Percentiles rank a stretch among this genome's conserved stretches.
Conservation (phyloP, 305 asterid genomes). For the Petunia hybrid region DNA sequence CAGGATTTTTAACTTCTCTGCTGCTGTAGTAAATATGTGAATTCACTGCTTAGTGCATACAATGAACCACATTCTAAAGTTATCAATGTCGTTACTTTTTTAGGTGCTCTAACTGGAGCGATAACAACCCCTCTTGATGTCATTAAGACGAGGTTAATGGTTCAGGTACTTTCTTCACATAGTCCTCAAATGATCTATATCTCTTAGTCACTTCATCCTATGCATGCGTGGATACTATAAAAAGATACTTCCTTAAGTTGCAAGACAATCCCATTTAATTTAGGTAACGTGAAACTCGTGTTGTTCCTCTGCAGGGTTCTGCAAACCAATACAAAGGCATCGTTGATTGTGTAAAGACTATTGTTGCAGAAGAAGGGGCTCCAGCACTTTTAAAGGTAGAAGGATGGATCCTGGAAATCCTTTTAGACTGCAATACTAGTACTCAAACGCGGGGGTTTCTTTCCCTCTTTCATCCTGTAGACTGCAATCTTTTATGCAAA, state of each 20-base stretch:
- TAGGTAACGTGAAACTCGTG: conserved; percentile 22
- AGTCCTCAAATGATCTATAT: background rate
- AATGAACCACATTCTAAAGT: background rate
- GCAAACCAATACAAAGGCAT: conserved; percentile 83
- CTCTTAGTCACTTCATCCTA: background rate
- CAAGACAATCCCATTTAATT: conserved; percentile 20
- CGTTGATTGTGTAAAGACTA: conserved; percentile 78
- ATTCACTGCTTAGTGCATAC: background rate
- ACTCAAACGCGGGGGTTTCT: background rate
- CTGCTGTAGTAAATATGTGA: conserved; percentile 18
- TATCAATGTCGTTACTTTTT: conserved; percentile 25
- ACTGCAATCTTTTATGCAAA: background rate
- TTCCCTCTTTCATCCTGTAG: conserved; percentile 17
- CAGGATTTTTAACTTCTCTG: background rate
- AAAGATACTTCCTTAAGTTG: conserved; percentile 16
- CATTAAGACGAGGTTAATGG: conserved; percentile 94
- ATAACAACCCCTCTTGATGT: conserved; percentile 97
- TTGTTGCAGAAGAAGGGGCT: conserved; percentile 88
- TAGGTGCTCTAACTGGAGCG: conserved; percentile 98
- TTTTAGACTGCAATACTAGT: conserved; percentile 22
- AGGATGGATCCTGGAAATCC: conserved; percentile 18
- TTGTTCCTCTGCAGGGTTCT: conserved; percentile 71
- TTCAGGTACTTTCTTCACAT: conserved; percentile 62
- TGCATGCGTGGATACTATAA: background rate
- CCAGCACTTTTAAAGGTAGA: conserved; percentile 81